Base-by-base conservation (phyloP, 1,284 basidiomycete genomes). In the Coniophora puteana region DNA sequence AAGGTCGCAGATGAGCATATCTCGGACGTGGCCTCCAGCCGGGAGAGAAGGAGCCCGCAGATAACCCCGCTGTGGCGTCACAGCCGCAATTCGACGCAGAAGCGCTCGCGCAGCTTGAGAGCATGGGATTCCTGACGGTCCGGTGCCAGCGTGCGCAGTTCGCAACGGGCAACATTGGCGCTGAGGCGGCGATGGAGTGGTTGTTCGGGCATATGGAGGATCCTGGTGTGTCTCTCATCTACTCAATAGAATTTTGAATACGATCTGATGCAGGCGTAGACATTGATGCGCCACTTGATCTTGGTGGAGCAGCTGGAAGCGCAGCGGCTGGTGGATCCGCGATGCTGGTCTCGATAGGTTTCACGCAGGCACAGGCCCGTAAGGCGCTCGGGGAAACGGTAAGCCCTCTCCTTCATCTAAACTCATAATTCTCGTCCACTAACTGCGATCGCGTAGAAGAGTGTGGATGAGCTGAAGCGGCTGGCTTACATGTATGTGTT, bases 161-260 rank as follows among this genome's bases (percentile, higher is more conserved):
- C 3, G 93, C 92, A 0, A 97, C 93, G 0, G 91, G 91, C 0
- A 89, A 89, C 56, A 68, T 62, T 11, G 80, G 86, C 51, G 70
- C 87, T 0, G 90, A 95, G 54, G 74, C 73, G 0, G 94, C 95
- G 0, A 96, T 94, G 90, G 85, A 91, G 49, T 99, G 95, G 95
- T 64, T 99, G 29, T 96, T 99, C 58, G 74, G 68, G 40, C 95
- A 97, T 63, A 92, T 95, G 89, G 94, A 98, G 8, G 95, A 98
- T 63, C 73, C 88, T 8, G 89, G 91, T 89, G 40, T 8, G 66
- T 51, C n/a, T n/a, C n/a, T n/a, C n/a, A n/a, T 38, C n/a, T 34
- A 26, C 32, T 24, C 13, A 14, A 5, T 12, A 10, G 25, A 45
- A 46, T 46, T 44, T 7, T n/a, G n/a, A 16, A n/a, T 2, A 17